These are phyloP conservation scores for Boletus patriciae DNA, from an alignment of 768 basidiomycete species.

Conservation along the genomic window DNA sequence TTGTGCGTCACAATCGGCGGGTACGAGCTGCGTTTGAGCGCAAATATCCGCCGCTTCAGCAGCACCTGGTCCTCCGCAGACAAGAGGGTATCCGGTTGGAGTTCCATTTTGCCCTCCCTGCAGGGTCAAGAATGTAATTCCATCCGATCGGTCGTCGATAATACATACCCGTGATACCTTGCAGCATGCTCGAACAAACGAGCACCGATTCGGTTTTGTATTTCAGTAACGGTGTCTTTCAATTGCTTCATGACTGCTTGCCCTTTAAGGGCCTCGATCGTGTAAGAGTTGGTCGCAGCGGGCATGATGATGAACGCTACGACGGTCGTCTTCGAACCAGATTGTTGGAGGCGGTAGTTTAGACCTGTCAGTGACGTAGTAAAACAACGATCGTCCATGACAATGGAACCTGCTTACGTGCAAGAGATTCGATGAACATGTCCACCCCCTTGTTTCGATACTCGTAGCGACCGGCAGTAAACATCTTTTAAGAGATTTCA, in stretches of 20 bases:
- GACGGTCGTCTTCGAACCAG: conserved; percentile 75
- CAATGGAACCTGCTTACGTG: conserved; percentile 53
- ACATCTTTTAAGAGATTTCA: conserved; percentile 59
- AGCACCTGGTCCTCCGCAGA: conserved; percentile 92
- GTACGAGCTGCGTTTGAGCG: conserved; percentile 90
- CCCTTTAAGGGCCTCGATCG: conserved; percentile 94
- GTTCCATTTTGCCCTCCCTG: conserved; percentile 73
- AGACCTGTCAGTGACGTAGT: conserved; percentile 37
- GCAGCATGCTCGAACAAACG: conserved; percentile 94
- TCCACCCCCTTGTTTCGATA: conserved; percentile 99
- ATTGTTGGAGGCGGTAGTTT: conserved; percentile 60
- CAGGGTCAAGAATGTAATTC: background rate
- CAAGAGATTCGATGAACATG: conserved; percentile 98
- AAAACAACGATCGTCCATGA: background rate
- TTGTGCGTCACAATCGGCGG: conserved; percentile 98
- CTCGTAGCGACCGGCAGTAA: conserved; percentile 99
- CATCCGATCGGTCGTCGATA: background rate
- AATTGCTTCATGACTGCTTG: conserved; percentile 98
- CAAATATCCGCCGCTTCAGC: conserved; percentile 94
- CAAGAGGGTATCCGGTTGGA: conserved; percentile 73
- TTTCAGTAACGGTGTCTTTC: conserved; percentile 92
- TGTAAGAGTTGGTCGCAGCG: conserved; percentile 93
- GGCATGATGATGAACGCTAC: conserved; percentile 99
- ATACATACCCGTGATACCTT: conserved; percentile 79
- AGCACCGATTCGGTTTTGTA: conserved; percentile 89